A percentile compares a stretch with the other conserved stretches of the same genome.
Evolutionary conservation across 1,284 basidiomycete species (phyloP).

Genomic region (Phaffia rhodozyma): DNA sequence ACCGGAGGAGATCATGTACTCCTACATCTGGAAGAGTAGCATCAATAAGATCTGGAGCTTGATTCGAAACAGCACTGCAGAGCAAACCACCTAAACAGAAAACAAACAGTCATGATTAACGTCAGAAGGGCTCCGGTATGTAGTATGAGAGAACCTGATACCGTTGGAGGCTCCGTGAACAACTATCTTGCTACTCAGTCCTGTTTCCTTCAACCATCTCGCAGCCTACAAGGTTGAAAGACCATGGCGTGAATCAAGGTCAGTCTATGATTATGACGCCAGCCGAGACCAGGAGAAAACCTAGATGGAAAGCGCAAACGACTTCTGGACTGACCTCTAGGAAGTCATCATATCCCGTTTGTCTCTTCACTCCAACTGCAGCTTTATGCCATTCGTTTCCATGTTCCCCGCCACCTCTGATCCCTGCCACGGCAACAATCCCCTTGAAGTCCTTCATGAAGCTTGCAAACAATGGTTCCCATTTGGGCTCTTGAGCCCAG

Average conservation of each 20-base stretch:
- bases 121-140: background rate
- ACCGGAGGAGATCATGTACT: slow-evolving; percentile 15
- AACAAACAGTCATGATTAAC: background rate
- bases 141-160: background rate
- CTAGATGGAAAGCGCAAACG: too few relatives aligned
- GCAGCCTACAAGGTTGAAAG: background rate
- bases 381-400: slow-evolving; percentile 15
- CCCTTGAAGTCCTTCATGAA: background rate
- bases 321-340: background rate
- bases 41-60: slow-evolving; percentile 7
- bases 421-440: slow-evolving; percentile 13
- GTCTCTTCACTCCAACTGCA: slow-evolving; percentile 2
- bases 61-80: slow-evolving; percentile 14
- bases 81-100: slow-evolving; percentile 6
- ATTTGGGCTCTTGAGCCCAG: slow-evolving; percentile 11
- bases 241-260: background rate
- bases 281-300: background rate
- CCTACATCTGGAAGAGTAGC: slow-evolving; percentile 17
- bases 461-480: background rate
- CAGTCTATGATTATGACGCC: background rate
- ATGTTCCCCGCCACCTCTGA: slow-evolving; percentile 16
- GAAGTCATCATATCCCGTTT: slow-evolving; percentile 7
- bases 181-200: background rate
- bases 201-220: slow-evolving; percentile 6
- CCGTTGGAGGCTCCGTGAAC: slow-evolving; percentile 14